Evolutionary conservation across 345 rosid genomes (phyloP).

Genomic region (Adansonia digitata): DNA sequence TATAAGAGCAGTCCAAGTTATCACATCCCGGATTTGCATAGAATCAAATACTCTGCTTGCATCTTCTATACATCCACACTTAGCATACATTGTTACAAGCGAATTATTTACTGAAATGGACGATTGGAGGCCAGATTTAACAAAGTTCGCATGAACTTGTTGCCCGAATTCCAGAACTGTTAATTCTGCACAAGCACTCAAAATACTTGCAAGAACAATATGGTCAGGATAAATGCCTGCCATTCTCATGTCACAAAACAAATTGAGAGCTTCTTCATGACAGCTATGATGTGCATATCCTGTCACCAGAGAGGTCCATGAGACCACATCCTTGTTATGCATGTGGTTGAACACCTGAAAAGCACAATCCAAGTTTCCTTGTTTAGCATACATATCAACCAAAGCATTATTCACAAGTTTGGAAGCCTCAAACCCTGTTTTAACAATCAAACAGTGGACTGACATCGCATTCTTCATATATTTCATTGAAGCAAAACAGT

Average conservation of each 20-base stretch:
- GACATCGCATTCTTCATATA: conserved; percentile 40
- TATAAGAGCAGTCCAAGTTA: conserved; percentile 85
- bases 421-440: conserved; percentile 62
- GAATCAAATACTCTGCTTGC: conserved; percentile 54
- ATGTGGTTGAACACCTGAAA: conserved; percentile 54
- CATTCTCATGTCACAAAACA: conserved; percentile 58
- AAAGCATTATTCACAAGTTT: conserved; percentile 76
- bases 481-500: conserved; percentile 51
- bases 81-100: conserved; percentile 77
- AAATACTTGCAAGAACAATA: conserved; percentile 52
- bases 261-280: conserved; percentile 57
- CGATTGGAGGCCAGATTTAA: conserved; percentile 54
- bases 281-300: conserved; percentile 59
- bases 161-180: conserved; percentile 70
- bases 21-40: conserved; percentile 54
- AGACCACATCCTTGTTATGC: conserved; percentile 63
- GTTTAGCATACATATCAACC: conserved; percentile 85
- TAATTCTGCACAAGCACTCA: conserved; percentile 74
- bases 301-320: conserved; percentile 91
- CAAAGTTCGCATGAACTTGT: conserved; percentile 62
- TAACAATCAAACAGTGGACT: conserved; percentile 66
- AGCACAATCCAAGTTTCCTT: conserved; percentile 49
- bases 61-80: conserved; percentile 67
- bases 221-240: conserved; percentile 56
- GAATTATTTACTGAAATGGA: conserved; percentile 70